Base-by-base conservation (phyloP, 805 yeast genomes). In the Isabelozyma pseudorhagii region DNA sequence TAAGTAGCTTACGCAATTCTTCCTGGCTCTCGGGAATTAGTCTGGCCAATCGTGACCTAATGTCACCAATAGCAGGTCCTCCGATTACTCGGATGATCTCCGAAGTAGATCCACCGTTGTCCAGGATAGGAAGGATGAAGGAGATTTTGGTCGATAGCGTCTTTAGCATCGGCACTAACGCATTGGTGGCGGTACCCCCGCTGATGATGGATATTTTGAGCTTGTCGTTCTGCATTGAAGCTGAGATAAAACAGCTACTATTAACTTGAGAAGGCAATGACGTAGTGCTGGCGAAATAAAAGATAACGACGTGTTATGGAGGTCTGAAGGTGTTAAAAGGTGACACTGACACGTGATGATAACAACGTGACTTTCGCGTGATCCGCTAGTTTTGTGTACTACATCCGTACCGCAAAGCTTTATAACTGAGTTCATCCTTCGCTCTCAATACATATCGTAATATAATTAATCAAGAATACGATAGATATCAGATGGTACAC, bases 41-140 rank as follows among this genome's bases (percentile, higher is more conserved):
- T 47, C 92, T 69, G 0, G 90, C 87, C 28, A 91, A 75, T 49
- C 98, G 67, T 0, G 96, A 89, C 45, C 97, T 71, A 2, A 92
- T 77, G 62, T 92, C 98, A 2, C 98, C 98, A 47, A 92, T 89
- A 0, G 97, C 97, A 3, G 97, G 96, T 0, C 98, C 97, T 2
- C 97, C 97, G 14, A 92, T 74, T 1, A 90, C 89, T 11, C 97
- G 69, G 5, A 91, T 75, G 21, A 92, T 79, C 66, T 92, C 97
- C 27, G 96, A 85, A 0, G 97, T 89, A 1, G 97, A 91, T 0
- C 97, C 97, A 14, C 98, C 98, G 62, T 92, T 92, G 64, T 92
- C 98, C 44, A 89, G 83, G 13, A 92, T 81, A 0, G 98, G 98
- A 36, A 92, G 68, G 4, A 91, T 77, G 56, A 87, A 91, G 2